These are phyloP conservation scores for Aspergillus kassunensis DNA, from an alignment of 495 filamentous ascomycete genomes.

Conservation along the genomic window DNA sequence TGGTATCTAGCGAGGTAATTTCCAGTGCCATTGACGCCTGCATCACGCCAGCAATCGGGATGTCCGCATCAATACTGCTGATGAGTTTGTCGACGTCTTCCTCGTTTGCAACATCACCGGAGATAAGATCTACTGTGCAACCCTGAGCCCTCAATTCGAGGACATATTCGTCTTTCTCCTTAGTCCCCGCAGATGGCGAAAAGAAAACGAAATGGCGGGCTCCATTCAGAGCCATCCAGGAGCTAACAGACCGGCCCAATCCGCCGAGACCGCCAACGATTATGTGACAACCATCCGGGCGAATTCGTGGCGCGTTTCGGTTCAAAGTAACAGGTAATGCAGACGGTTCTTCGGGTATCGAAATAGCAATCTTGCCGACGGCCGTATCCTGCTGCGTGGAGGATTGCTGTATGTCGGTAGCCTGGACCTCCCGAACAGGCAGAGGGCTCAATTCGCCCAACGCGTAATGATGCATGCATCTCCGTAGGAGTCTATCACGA, in stretches of 20 bases:
- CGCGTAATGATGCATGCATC: slow-evolving; percentile 3
- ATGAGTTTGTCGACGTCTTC: neutral
- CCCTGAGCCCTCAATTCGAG: slow-evolving; percentile 3
- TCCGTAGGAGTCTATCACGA: neutral
- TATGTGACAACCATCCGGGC: neutral
- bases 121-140: neutral
- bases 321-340: neutral
- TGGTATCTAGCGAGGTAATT: neutral
- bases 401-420: neutral
- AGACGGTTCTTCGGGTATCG: neutral
- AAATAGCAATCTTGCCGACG: neutral
- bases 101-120: neutral
- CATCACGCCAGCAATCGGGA: slow-evolving; percentile 2
- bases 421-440: neutral
- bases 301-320: neutral
- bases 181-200: neutral
- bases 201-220: slow-evolving; percentile 6
- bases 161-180: neutral
- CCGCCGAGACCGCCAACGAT: slow-evolving; percentile 10
- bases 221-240: slow-evolving; percentile 4
- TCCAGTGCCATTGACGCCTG: slow-evolving; percentile 6
- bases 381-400: neutral
- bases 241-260: neutral
- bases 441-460: neutral
- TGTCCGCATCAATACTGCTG: neutral